phyloP scores from a whole-genome alignment of 2,329 filamentous ascomycete species.

The Alternaria sp. region DNA sequence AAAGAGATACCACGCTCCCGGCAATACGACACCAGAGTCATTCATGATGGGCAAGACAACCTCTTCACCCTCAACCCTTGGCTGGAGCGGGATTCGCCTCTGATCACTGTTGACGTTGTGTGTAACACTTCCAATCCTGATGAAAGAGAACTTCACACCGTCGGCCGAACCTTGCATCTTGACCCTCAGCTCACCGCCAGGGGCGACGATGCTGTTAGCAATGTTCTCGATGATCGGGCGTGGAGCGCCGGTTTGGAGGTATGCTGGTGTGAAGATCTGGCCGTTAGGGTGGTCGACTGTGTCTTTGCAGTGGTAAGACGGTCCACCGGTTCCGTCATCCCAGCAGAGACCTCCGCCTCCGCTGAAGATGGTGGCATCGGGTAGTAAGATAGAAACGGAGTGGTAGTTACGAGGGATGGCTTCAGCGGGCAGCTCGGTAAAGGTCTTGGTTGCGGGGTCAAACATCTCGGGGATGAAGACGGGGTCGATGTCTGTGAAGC shows the following conservation, averaged over 20 bases:
- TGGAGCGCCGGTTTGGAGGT: conserved; percentile 52
- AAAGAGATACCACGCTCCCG: conserved; percentile 29
- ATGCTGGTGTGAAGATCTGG: conserved; percentile 62
- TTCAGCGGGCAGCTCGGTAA: conserved; percentile 21
- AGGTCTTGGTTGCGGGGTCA: conserved; percentile 23
- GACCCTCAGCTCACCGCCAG: conserved; percentile 20
- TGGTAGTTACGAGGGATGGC: conserved; percentile 30
- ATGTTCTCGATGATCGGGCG: conserved; percentile 21
- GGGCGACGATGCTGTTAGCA: conserved; percentile 3
- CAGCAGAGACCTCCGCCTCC: conserved; percentile 30
- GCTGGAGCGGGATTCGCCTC: conserved; percentile 21
- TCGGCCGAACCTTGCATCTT: conserved; percentile 16
- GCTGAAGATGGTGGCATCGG: conserved; percentile 27
- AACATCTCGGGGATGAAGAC: conserved; percentile 28
- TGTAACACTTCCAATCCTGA: conserved; percentile 31
- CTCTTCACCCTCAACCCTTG: conserved; percentile 1
- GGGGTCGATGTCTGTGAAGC: conserved; percentile 23
- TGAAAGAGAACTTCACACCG: conserved; percentile 17
- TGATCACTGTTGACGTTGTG: conserved; percentile 33
- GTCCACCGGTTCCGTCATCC: conserved; percentile 15
- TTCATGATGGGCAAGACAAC: conserved; percentile 15
- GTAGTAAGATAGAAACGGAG: conserved; percentile 27
- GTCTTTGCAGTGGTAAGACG: conserved; percentile 53
- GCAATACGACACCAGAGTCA: conserved; percentile 19
- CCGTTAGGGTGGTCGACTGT: conserved; percentile 55